Evolutionary conservation across 2,329 filamentous ascomycete species (phyloP).

Genomic region (Bretziella fagacearum): DNA sequence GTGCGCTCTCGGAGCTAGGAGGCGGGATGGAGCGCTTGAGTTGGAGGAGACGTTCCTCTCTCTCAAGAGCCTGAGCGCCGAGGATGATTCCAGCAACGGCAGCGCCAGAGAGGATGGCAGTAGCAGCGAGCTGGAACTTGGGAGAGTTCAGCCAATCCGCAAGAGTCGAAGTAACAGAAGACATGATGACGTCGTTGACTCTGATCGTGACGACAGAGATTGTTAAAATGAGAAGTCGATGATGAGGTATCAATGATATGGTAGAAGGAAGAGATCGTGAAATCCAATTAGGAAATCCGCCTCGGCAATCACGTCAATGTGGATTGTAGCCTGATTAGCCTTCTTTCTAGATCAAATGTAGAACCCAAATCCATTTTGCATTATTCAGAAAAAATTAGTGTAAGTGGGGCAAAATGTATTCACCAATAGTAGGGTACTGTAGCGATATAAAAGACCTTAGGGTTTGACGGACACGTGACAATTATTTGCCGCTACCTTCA

Average conservation of each 20-base stretch:
- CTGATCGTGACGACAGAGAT: too few species aligned
- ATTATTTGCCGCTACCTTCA: too few species aligned
- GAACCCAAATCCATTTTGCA: too few species aligned
- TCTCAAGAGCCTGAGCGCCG: constrained; percentile 42
- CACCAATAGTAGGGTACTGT: too few species aligned
- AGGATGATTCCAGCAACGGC: constrained; percentile 43
- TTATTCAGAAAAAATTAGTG: too few species aligned
- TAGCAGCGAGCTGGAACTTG: constrained; percentile 48
- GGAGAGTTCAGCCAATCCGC: constrained; percentile 21
- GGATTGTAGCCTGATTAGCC: too few species aligned
- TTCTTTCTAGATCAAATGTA: too few species aligned
- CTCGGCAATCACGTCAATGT: neutral
- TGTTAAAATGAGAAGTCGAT: neutral
- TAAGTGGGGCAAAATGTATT: too few species aligned
- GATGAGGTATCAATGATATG: neutral
- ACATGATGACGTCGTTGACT: too few species aligned
- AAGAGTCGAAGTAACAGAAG: constrained; percentile 13
- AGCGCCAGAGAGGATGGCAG: constrained; percentile 48
- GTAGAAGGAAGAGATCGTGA: neutral
- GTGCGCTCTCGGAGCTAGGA: constrained; percentile 16
- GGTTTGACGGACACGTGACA: too few species aligned
- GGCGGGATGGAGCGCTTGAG: constrained; percentile 44
- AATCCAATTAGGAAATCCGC: neutral
- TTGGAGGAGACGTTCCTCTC: constrained; percentile 35
- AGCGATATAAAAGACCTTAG: too few species aligned